phyloP scores from a whole-genome alignment of 1,284 basidiomycete genomes.

The Papiliotrema fonsecae region DNA sequence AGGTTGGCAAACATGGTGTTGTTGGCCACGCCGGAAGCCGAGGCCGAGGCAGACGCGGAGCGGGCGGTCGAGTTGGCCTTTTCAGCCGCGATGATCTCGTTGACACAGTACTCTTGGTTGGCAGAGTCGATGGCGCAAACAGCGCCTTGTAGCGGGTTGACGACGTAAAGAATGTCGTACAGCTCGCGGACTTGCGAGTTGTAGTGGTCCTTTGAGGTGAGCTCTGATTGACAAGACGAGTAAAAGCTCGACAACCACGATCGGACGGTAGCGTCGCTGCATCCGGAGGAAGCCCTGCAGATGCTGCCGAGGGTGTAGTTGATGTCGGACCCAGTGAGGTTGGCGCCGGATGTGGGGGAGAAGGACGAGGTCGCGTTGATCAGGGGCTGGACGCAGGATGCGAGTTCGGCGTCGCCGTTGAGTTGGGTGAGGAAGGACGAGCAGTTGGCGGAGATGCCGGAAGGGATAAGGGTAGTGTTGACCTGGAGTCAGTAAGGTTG shows the following conservation, averaged over 20 bases:
- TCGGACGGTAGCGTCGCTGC: conserved; percentile 60
- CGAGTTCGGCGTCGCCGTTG: conserved; percentile 58
- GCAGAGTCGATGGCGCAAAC: conserved; percentile 68
- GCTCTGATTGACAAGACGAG: conserved; percentile 62
- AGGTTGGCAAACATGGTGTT: conserved; percentile 18
- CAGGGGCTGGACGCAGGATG: conserved; percentile 63
- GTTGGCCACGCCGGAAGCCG: conserved; percentile 15
- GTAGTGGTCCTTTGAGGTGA: conserved; percentile 53
- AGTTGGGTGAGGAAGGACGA: conserved; percentile 58
- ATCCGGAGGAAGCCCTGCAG: conserved; percentile 55
- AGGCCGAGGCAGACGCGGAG: conserved; percentile 13
- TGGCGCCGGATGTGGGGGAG: conserved; percentile 53
- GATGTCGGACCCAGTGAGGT: conserved; percentile 54
- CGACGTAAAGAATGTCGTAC: conserved; percentile 74
- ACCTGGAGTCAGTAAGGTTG: not conserved
- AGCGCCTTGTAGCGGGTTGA: conserved; percentile 61
- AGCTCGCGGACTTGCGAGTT: conserved; percentile 53
- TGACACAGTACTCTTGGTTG: conserved; percentile 62
- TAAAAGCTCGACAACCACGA: conserved; percentile 64
- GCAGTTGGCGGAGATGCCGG: conserved; percentile 60
- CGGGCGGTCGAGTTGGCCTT: conserved; percentile 16
- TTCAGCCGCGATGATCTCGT: conserved; percentile 43
- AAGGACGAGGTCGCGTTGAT: conserved; percentile 60
- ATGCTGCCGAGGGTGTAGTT: conserved; percentile 56
- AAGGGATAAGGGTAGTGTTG: conserved; percentile 49